Evolutionary conservation across 1,284 basidiomycete species (phyloP).

Genomic region (Vanrija sp.): DNA sequence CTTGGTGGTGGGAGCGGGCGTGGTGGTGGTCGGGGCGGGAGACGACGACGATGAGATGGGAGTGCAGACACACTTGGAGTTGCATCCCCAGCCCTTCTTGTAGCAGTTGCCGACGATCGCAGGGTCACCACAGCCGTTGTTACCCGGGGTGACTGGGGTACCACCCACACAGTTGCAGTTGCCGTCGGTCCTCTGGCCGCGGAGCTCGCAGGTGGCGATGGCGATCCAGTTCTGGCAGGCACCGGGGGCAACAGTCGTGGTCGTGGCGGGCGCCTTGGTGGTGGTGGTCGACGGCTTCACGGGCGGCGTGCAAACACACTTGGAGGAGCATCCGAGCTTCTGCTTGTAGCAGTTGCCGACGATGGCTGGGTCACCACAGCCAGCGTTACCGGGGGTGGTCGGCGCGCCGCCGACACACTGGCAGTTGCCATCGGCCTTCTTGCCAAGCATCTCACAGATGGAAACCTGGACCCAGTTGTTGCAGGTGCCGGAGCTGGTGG

Average conservation of each 20-base stretch:
- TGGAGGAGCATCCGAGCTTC: no score
- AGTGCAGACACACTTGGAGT: no score
- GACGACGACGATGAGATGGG: background rate
- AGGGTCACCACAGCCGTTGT: background rate
- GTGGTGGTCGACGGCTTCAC: no score
- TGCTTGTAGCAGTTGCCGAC: no score
- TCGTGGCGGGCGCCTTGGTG: no score
- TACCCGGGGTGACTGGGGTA: no score
- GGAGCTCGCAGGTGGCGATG: background rate
- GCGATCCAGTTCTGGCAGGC: background rate
- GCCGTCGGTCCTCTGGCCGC: conserved; percentile 1
- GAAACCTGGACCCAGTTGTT: conserved; percentile 1
- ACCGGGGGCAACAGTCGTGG: no score
- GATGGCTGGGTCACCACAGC: no score
- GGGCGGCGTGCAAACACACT: no score
- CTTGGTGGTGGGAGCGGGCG: no score
- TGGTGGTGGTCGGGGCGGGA: background rate
- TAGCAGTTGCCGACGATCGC: no score
- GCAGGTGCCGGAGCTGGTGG: background rate
- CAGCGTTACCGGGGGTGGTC: background rate
- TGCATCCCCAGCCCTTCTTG: no score
- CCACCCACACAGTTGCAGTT: background rate
- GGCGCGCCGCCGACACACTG: background rate
- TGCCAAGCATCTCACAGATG: background rate
- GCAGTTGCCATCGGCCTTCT: conserved; percentile 3